phyloP scores from a whole-genome alignment of 306 rosid species.

The Adenanthera pavonina region DNA sequence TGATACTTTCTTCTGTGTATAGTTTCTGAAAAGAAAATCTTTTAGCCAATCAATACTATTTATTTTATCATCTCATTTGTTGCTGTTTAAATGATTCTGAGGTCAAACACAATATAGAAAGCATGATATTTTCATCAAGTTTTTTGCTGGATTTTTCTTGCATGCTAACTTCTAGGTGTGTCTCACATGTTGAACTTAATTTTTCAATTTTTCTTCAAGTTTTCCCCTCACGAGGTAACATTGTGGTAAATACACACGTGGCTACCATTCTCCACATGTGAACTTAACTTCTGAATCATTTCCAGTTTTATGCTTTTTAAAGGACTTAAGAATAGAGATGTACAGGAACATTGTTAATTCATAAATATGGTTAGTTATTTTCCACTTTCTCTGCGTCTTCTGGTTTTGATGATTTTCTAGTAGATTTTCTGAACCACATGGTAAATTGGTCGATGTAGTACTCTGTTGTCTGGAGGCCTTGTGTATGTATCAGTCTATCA shows the following conservation, averaged over 20 bases:
- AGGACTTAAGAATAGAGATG: constrained; percentile 5
- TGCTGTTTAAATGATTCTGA: constrained; percentile 25
- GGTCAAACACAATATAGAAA: not conserved
- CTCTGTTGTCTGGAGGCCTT: not conserved
- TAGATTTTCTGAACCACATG: constrained; percentile 31
- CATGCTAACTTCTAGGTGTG: constrained; percentile 14
- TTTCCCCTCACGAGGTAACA: not conserved
- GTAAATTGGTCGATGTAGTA: constrained; percentile 19
- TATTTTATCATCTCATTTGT: constrained; percentile 29
- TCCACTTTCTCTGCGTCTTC: not conserved
- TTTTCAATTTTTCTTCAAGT: not conserved
- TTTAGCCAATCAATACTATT: constrained; percentile 28
- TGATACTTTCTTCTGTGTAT: not conserved
- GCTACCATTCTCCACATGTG: constrained; percentile 12
- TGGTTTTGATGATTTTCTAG: constrained; percentile 17
- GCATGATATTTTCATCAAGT: not conserved
- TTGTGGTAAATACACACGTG: constrained; percentile 11
- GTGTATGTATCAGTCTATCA: constrained; percentile 1
- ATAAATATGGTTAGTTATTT: not conserved
- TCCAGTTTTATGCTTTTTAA: constrained; percentile 18
- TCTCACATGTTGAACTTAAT: constrained; percentile 10
- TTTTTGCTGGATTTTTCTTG: constrained; percentile 22
- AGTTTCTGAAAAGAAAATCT: constrained; percentile 13
- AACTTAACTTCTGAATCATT: not conserved
- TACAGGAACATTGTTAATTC: not conserved